Evolutionary conservation across 1,139 yeast species (phyloP).

Genomic region (Zygosaccharomyces sapae): DNA sequence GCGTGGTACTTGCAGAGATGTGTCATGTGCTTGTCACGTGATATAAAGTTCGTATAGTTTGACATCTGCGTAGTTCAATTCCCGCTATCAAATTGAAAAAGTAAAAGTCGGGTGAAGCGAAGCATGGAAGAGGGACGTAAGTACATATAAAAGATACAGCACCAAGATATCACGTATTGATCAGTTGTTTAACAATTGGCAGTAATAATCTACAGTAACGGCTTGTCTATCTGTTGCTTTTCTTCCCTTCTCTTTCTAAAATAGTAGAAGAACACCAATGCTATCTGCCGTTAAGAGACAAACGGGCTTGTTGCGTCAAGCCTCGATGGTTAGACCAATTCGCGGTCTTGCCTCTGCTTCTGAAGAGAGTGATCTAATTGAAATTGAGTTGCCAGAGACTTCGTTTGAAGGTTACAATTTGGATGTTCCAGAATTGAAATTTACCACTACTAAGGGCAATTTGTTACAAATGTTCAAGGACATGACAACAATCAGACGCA

Average conservation of each 20-base stretch:
- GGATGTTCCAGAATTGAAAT: conserved; percentile 67
- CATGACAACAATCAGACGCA: conserved; percentile 89
- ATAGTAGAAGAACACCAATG: too few relatives aligned
- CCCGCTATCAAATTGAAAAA: conserved; percentile 2
- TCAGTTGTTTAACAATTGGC: too few relatives aligned
- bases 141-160: too few relatives aligned
- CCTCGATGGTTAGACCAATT: conserved; percentile 11
- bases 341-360: conserved; percentile 23
- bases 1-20: too few relatives aligned
- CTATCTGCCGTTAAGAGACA: conserved; percentile 15
- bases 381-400: conserved; percentile 62
- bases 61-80: conserved; percentile 4
- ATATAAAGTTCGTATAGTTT: not conserved
- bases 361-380: conserved; percentile 28
- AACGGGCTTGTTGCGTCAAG: conserved; percentile 14
- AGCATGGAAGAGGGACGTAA: conserved; percentile 4
- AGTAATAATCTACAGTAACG: too few relatives aligned
- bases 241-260: not conserved
- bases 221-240: too few relatives aligned
- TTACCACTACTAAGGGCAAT: conserved; percentile 74
- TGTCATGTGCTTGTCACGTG: not conserved
- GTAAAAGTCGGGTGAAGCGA: conserved; percentile 5
- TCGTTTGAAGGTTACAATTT: conserved; percentile 85
- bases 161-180: too few relatives aligned
- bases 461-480: conserved; percentile 93